A percentile compares a stretch with the other conserved stretches of the same genome.
phyloP scores from a whole-genome alignment of 2,329 filamentous ascomycete species.

The Macrophomina tecta region DNA sequence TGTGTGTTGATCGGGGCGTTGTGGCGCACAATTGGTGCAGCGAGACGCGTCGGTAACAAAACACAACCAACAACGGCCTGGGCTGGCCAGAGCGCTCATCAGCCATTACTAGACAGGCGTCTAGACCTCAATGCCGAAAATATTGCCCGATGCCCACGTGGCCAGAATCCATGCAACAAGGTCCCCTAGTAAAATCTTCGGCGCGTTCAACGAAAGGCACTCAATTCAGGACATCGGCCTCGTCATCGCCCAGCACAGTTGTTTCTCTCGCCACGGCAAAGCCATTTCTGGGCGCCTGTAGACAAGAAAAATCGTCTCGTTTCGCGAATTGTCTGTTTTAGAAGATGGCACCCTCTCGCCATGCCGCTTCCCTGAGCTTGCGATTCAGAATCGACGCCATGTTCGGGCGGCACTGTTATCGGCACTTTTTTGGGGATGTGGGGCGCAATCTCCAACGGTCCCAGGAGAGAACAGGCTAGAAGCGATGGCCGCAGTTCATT shows the following conservation, averaged over 20 bases:
- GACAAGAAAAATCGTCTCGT: not conserved
- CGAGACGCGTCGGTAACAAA: not conserved
- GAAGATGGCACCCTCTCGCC: not conserved
- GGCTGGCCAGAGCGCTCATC: not conserved
- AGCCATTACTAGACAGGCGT: not conserved
- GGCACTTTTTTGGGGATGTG: not conserved
- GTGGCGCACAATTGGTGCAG: not conserved
- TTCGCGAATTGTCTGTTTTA: not conserved
- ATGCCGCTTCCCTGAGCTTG: not conserved
- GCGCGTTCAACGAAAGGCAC: not conserved
- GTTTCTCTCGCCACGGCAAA: not conserved
- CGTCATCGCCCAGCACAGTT: not conserved
- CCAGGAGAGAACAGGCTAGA: no score
- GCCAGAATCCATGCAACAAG: not conserved
- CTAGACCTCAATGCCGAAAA: not conserved
- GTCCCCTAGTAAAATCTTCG: not conserved
- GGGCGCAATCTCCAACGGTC: no score
- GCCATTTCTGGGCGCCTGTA: not conserved
- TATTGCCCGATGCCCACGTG: not conserved
- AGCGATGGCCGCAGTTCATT: no score
- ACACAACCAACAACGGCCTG: not conserved
- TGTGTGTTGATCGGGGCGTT: not conserved
- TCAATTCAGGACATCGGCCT: not conserved
- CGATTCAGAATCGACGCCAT: conserved; percentile 3
- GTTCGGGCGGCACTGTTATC: not conserved